Base-by-base conservation (phyloP, 805 yeast genomes). In the Nakazawaea anatomiae region DNA sequence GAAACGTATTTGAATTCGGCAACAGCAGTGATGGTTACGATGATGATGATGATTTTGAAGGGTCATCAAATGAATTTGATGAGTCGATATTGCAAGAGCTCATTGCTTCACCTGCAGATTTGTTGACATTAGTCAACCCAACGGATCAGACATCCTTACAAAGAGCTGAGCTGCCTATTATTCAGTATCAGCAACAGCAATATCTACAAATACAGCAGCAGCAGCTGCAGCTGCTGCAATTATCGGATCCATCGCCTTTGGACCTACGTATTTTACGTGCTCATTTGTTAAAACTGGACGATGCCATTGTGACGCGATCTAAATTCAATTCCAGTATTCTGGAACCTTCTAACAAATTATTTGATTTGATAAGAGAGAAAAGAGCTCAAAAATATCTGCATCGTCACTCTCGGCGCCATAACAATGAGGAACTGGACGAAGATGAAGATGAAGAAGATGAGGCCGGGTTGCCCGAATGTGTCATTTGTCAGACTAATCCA, bases 401-500 rank as follows among this genome's bases (percentile, higher is more conserved):
- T 46, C 42, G 36, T 32, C 35, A 18, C 25, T 18, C 25, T 3
- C 25, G 25, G 25, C 25, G 25, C 25, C 11, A 32, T 3, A 11
- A 32, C 12, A 27, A 41, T 10, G 31, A 25, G 34, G 27, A 30
- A 12, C 44, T 51, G n/a, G 57, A 50, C 11, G 40, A 51, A 9
- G 60, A 58, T 7, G 60, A 57, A 12, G 64, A 63, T 2, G 69
- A 65, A 6, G 70, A 66, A 6, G 55, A 64, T 5, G 64, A 64
- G 30, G 58, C 67, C 3, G 63, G 71, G 27, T 56, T 79, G 11
- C 69, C 71, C 5, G 70, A 72, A 5, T 90, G 97, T 67, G 96
- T 88, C 6, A 84, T 91, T 2, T 91, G 97, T 63, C 92, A 86
- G 57, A 73, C 76, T 5, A 80, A 85, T 52, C 77, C 82, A 5